A percentile compares a stretch with the other conserved stretches of the same genome.
These are phyloP conservation scores for Yamadazyma diospyri DNA, from an alignment of 1,139 yeast genomes.

Conservation along the genomic window DNA sequence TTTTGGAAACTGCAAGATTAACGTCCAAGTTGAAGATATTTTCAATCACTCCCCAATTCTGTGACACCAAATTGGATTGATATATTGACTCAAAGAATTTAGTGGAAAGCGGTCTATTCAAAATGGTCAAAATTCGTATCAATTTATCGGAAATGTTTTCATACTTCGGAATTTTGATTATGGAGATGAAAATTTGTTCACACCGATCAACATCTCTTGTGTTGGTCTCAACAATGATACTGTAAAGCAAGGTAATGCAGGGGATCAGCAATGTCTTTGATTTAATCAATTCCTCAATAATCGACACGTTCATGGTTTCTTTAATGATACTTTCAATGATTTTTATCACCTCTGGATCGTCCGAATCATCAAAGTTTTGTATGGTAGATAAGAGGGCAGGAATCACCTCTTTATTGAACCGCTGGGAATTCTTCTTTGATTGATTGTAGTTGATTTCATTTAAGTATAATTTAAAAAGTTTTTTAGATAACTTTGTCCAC, in stretches of 20 bases:
- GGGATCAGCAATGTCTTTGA: conserved; percentile 11
- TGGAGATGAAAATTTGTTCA: conserved; percentile 41
- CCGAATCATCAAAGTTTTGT: conserved; percentile 11
- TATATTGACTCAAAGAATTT: conserved; percentile 39
- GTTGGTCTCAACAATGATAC: conserved; percentile 22
- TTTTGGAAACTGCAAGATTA: conserved; percentile 43
- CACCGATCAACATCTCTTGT: conserved; percentile 27
- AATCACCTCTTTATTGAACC: conserved; percentile 21
- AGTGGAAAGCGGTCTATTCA: conserved; percentile 48
- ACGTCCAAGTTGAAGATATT: conserved; percentile 47
- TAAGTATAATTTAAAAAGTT: conserved; percentile 25
- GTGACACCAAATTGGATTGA: conserved; percentile 22
- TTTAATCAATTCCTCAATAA: conserved; percentile 13
- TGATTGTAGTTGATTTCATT: conserved; percentile 22
- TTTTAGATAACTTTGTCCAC: conserved; percentile 24
- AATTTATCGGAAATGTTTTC: conserved; percentile 35
- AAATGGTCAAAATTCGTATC: conserved; percentile 32
- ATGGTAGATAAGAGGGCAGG: conserved; percentile 10
- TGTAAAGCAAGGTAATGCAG: conserved; percentile 23
- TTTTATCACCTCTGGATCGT: conserved; percentile 3
- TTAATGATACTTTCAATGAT: conserved; percentile 12
- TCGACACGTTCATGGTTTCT: conserved; percentile 19
- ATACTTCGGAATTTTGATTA: conserved; percentile 25
- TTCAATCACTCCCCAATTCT: conserved; percentile 44
- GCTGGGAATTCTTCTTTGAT: conserved; percentile 29